A percentile compares a stretch with the other conserved stretches of the same genome.
phyloP scores from a whole-genome alignment of 495 filamentous ascomycete species.

The Bacidia rubella region DNA sequence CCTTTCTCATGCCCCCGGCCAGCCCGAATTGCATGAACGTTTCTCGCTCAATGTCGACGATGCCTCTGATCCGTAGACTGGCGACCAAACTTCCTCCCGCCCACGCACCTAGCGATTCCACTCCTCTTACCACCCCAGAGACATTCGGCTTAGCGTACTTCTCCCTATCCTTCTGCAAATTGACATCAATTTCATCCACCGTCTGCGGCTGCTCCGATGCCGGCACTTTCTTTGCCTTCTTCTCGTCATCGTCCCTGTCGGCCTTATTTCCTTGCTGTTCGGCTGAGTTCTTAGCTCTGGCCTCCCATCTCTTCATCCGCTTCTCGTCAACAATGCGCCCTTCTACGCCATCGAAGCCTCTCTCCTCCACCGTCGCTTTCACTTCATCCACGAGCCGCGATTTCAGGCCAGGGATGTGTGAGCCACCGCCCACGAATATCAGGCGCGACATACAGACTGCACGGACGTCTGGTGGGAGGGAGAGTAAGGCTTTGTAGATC shows the following conservation, averaged over 20 bases:
- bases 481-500: constrained; percentile 60
- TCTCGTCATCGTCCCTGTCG: constrained; percentile 11
- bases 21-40: constrained; percentile 66
- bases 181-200: constrained; percentile 49
- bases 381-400: constrained; percentile 69
- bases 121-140: constrained; percentile 52
- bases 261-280: constrained; percentile 4
- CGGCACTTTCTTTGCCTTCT: constrained; percentile 22
- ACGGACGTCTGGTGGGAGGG: constrained; percentile 68
- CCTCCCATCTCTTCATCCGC: constrained; percentile 22
- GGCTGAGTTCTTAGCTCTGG: background rate
- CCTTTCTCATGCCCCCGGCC: constrained; percentile 47
- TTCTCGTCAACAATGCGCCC: constrained; percentile 47
- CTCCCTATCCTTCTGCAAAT: constrained; percentile 37
- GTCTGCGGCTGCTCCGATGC: constrained; percentile 36
- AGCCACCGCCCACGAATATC: constrained; percentile 71
- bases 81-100: constrained; percentile 72
- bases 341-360: constrained; percentile 65
- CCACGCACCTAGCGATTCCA: constrained; percentile 82
- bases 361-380: constrained; percentile 39
- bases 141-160: constrained; percentile 32
- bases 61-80: constrained; percentile 60
- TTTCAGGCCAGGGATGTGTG: constrained; percentile 69
- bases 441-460: constrained; percentile 82
- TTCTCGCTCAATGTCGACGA: constrained; percentile 78